Evolutionary conservation across 2,329 filamentous ascomycete species (phyloP), one percentile per base, ranked within the genome.

Genomic region (Nothophoma quercina): DNA sequence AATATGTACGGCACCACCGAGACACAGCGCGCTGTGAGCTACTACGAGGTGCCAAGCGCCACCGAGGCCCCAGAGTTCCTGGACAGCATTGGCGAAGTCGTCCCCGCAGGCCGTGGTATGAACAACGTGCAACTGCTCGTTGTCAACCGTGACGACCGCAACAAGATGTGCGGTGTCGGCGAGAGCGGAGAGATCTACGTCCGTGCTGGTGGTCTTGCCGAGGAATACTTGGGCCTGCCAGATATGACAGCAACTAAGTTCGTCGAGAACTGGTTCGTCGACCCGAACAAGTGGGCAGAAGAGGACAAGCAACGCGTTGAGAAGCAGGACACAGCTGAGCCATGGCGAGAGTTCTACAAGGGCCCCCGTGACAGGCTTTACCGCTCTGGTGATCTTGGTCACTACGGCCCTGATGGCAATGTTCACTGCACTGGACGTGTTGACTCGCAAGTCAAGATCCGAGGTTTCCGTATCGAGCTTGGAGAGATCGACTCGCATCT

Each of bases 391-490:
- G 93, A 98, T 71, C 78, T 99, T 3, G 93, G 93, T 3, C 80
- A 86, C 51, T 93, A 90, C 68, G 84, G 85, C 43, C 79, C 82
- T 2, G 81, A 85, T 35, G 91, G 90, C 28, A 87, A 88, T 59
- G 88, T 91, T 9, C 88, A 89, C 67, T 90, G 87, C 68, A 88
- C 89, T 8, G 93, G 93, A 18, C 83, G 95, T 52, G 87, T 86
- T 19, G 93, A 98, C 68, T 84, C 88, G 62, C 93, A 98, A 71
- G 90, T 97, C 78, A 99, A 98, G 80, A 93, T 98, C 60, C 88
- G 95, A 55, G 93, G 93, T 1, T 98, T 97, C 81, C 84, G 93
- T 56, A 96, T 99, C 62, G 95, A 99, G 77, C 86, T 98, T 36
- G 89, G 88, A 58, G 95, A 98, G 62, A 97, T 98, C 62, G 93